Percentiles rank a stretch among this genome's conserved stretches.
Conservation (phyloP, 140 eudicot genomes). For the Cichorium intybus region DNA sequence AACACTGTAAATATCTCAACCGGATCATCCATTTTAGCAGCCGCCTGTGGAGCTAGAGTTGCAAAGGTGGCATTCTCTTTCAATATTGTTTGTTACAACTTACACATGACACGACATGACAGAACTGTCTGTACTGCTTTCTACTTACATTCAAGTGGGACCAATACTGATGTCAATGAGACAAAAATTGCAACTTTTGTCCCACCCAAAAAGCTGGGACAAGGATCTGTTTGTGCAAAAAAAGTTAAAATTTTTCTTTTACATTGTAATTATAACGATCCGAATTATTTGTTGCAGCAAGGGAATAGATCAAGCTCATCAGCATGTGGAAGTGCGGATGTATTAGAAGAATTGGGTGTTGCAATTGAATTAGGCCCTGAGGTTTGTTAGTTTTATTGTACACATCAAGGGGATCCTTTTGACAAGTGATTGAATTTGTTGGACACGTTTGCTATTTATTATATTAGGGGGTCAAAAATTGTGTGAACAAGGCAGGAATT, state of each 20-base stretch:
- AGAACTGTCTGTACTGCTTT: neutral
- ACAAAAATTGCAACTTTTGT: too few species aligned
- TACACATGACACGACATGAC: neutral
- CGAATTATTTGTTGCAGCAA: slow-evolving; percentile 48
- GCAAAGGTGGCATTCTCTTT: slow-evolving; percentile 61
- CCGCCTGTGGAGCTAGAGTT: slow-evolving; percentile 93
- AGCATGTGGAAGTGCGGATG: slow-evolving; percentile 97
- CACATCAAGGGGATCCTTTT: too few species aligned
- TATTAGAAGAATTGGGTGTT: slow-evolving; percentile 81
- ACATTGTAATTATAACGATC: slow-evolving; percentile 14
- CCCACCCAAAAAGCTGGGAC: neutral
- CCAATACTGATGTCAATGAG: neutral
- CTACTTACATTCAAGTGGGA: neutral
- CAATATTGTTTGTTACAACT: neutral
- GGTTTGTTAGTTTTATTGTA: slow-evolving; percentile 41
- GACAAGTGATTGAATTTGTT: neutral
- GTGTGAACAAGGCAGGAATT: slow-evolving; percentile 75
- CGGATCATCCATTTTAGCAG: slow-evolving; percentile 91
- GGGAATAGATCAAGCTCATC: slow-evolving; percentile 88
- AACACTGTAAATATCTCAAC: slow-evolving; percentile 93
- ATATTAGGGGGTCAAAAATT: slow-evolving; percentile 64
- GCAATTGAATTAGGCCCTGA: slow-evolving; percentile 76
- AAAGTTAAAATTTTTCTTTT: neutral
- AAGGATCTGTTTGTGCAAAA: neutral
- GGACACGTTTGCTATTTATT: neutral